Evolutionary conservation across 352 stramenopile genomes (phyloP).

Genomic region (Blastocystis sp.): DNA sequence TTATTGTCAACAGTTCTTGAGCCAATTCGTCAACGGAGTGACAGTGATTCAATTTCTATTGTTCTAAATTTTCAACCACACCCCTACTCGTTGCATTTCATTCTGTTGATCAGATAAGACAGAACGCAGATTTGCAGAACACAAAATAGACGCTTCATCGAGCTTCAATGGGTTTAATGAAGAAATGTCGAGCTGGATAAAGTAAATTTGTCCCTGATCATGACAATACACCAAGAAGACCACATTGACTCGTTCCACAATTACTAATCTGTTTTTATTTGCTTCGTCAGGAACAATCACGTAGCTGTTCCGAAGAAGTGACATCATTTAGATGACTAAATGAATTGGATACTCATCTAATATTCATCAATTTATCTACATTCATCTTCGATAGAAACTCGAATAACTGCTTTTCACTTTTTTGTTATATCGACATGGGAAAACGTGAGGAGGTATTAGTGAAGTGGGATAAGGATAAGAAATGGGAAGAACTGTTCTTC

Average conservation of each 20-base stretch:
- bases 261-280: neutral
- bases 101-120: neutral
- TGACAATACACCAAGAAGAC: neutral
- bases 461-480: conserved; percentile 61
- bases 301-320: neutral
- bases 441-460: conserved; percentile 26
- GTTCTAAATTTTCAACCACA: too few species aligned
- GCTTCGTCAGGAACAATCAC: neutral
- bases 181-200: neutral
- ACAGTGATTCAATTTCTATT: conserved; percentile 47
- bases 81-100: neutral
- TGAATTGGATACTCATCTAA: too few species aligned
- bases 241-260: conserved; percentile 28
- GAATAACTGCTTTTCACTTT: too few species aligned
- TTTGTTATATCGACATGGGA: neutral
- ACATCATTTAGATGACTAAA: neutral
- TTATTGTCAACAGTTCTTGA: neutral
- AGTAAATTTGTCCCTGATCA: neutral
- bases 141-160: neutral
- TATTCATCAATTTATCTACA: too few species aligned
- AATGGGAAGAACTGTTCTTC: conserved; percentile 49
- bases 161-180: neutral
- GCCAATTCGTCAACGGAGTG: conserved; percentile 18
- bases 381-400: too few species aligned
- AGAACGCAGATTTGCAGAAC: neutral